phyloP scores from a whole-genome alignment of 2,329 filamentous ascomycete species.

The Blastomyces parvus region DNA sequence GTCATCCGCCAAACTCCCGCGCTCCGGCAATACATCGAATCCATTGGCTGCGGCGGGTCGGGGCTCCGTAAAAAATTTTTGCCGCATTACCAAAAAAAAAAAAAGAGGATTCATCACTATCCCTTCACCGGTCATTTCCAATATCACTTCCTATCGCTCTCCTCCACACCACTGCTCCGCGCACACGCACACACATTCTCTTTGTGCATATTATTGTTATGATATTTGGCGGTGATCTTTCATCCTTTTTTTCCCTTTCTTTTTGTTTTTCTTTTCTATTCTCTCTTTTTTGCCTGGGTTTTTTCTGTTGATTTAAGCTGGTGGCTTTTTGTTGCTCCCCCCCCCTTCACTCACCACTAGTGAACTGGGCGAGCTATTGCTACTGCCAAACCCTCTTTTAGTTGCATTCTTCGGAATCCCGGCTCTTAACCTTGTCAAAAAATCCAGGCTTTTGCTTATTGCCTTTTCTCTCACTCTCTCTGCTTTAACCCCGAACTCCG shows the following conservation, averaged over 20 bases:
- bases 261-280: neutral
- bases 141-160: neutral
- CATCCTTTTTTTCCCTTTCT: neutral
- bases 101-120: neutral
- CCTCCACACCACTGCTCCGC: neutral
- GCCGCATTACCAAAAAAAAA: neutral
- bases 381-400: neutral
- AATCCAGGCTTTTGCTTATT: neutral
- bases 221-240: neutral
- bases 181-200: neutral
- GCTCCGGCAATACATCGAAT: neutral
- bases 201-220: slow-evolving; percentile 6
- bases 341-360: neutral
- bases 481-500: neutral
- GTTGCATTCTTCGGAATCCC: neutral
- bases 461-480: neutral
- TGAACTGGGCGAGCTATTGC: neutral
- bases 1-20: neutral
- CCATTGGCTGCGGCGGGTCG: neutral
- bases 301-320: neutral
- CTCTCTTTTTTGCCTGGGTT: neutral
- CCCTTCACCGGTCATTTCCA: neutral
- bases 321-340: neutral
- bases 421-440: neutral
- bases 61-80: neutral